Evolutionary conservation across 1,284 basidiomycete species (phyloP).

Genomic region (Papiliotrema fonsecae): DNA sequence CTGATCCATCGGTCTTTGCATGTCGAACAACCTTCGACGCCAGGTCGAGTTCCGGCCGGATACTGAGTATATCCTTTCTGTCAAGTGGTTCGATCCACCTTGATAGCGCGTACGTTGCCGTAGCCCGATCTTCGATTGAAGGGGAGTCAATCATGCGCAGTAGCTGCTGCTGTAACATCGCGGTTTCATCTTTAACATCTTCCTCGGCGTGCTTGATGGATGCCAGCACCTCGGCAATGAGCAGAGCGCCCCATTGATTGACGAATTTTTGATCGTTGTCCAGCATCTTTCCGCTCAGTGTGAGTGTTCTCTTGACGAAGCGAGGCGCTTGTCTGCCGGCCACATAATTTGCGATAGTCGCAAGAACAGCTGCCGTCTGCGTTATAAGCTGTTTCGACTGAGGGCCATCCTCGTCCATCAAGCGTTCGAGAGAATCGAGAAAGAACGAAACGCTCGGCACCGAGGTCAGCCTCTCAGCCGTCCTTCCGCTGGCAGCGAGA

Average conservation of each 20-base stretch:
- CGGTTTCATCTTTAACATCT: not conserved
- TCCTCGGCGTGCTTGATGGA: conserved; percentile 7
- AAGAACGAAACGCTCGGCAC: conserved; percentile 22
- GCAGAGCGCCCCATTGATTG: conserved; percentile 35
- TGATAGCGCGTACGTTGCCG: conserved; percentile 26
- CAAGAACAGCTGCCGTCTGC: conserved; percentile 25
- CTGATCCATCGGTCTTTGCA: conserved; percentile 21
- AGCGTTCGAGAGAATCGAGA: conserved; percentile 21
- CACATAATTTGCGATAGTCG: conserved; percentile 26
- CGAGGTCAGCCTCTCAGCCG: conserved; percentile 11
- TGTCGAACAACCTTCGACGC: conserved; percentile 9
- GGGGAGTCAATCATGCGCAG: conserved; percentile 10
- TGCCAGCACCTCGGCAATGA: conserved; percentile 24
- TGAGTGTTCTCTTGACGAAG: conserved; percentile 19
- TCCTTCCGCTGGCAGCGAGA: conserved; percentile 12
- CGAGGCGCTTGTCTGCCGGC: conserved; percentile 11
- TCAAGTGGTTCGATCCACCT: conserved; percentile 14
- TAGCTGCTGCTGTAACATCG: conserved; percentile 9
- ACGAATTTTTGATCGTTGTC: conserved; percentile 13
- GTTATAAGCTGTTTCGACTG: conserved; percentile 10
- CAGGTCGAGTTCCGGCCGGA: conserved; percentile 7
- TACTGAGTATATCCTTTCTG: conserved; percentile 1
- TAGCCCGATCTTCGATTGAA: conserved; percentile 27
- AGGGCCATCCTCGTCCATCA: conserved; percentile 6
- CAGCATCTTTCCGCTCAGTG: conserved; percentile 21